Base-by-base conservation (phyloP, 129 eudicot species). In the Centrapalus pauciflorus region DNA sequence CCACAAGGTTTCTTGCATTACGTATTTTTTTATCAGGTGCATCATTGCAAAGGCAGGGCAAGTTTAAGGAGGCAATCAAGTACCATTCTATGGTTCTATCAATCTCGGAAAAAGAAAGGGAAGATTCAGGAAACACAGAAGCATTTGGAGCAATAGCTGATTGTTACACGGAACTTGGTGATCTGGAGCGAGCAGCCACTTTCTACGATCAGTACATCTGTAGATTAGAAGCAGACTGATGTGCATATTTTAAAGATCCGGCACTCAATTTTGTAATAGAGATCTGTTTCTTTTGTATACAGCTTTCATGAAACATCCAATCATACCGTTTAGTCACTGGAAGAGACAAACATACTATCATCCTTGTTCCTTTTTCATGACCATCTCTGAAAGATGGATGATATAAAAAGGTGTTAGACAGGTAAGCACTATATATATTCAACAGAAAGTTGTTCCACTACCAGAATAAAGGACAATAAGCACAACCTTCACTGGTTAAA, bases 91-190 rank as follows among this genome's bases (percentile, higher is more conserved):
- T 84, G 90, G 99, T 94, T 68, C 82, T 94, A 24, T 82, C 83
- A n/a, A 74, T 86, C 32, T 94, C 99, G 2, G 85, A 82, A 74
- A 75, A 86, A 77, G 90, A 80, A 72, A 87, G 85, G 26, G 99
- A 94, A 58, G 87, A 90, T 21, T 89, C 97, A 2, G 99, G 99
- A 54, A 94, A 82, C 75, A 82, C 97, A 12, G 99, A 89, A 79
- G 99, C 99, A 9, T 89, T 61, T 56, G 99, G 99, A 63, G 99
- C 99, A 24, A 94, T 94, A 68, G 99, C 99, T 40, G 99, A 94
- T 78, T 94, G 99, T 74, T 94, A 94, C 60, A 94, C 99, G 6
- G 99, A 94, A 61, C 77, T 89, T 55, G 99, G 99, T 33, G 97
- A 94, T 58, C 77, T 94, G 26, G 99, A 94, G 71, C 77, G 71